phyloP scores from a whole-genome alignment of 495 filamentous ascomycete genomes.

The Penicillium paradoxum region DNA sequence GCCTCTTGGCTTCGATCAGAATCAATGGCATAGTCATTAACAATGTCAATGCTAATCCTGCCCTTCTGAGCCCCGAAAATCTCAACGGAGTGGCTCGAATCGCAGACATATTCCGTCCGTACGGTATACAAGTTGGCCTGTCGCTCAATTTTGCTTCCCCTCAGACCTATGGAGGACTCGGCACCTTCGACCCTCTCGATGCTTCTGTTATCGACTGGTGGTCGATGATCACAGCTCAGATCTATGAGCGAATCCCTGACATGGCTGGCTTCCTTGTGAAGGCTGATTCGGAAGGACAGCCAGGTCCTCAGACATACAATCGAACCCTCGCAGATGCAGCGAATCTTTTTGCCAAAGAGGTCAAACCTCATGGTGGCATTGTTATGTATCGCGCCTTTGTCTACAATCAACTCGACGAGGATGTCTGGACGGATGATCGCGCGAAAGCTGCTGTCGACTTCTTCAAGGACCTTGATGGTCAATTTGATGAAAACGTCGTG shows the following conservation, averaged over 20 bases:
- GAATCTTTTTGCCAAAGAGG: conserved; percentile 61
- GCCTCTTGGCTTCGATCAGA: conserved; percentile 61
- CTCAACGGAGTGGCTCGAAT: conserved; percentile 57
- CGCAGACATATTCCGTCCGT: conserved; percentile 61
- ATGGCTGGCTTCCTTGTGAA: conserved; percentile 67
- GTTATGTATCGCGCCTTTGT: conserved; percentile 73
- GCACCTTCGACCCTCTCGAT: conserved; percentile 63
- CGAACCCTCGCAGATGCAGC: conserved; percentile 65
- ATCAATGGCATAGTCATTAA: conserved; percentile 66
- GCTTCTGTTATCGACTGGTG: conserved; percentile 56
- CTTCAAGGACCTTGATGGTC: conserved; percentile 58
- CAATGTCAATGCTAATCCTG: conserved; percentile 67
- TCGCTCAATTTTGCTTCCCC: conserved; percentile 67
- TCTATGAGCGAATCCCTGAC: conserved; percentile 61
- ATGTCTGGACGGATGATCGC: conserved; percentile 60
- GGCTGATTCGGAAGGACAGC: conserved; percentile 69
- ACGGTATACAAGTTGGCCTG: conserved; percentile 60
- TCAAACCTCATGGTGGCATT: conserved; percentile 59
- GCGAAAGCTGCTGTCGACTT: conserved; percentile 65
- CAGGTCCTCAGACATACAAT: conserved; percentile 64
- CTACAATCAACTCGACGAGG: conserved; percentile 57
- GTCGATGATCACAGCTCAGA: conserved; percentile 50
- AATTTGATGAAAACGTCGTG: conserved; percentile 66
- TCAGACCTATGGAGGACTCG: conserved; percentile 48
- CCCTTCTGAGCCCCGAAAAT: conserved; percentile 50